These are phyloP conservation scores for Adansonia rubrostipa DNA, from an alignment of 441 rosid species.

Conservation along the genomic window DNA sequence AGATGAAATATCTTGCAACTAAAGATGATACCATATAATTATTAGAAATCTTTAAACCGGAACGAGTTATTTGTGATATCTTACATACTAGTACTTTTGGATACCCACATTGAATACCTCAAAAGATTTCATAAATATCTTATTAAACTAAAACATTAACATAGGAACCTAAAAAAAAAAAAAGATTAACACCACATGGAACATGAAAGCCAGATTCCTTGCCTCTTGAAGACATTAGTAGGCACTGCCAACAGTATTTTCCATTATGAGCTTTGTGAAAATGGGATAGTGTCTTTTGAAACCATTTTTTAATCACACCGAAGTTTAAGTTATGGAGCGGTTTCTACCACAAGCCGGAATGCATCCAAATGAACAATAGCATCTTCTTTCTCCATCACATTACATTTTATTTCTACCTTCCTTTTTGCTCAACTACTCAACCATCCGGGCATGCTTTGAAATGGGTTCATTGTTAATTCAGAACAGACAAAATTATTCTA, in stretches of 20 bases:
- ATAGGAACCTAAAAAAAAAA: background rate
- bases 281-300: background rate
- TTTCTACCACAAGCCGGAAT: background rate
- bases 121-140: background rate
- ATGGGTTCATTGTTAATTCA: constrained; percentile 11
- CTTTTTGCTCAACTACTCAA: background rate
- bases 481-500: background rate
- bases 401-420: constrained; percentile 15
- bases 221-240: background rate
- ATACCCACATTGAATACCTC: constrained; percentile 14
- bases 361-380: constrained; percentile 12
- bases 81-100: background rate
- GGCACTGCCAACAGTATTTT: background rate
- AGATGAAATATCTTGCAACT: background rate
- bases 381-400: background rate
- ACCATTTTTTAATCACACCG: background rate
- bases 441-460: background rate
- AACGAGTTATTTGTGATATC: constrained; percentile 8
- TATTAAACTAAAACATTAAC: background rate
- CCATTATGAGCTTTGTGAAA: background rate
- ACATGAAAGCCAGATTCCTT: background rate
- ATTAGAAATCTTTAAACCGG: background rate
- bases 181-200: background rate
- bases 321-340: background rate
- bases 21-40: constrained; percentile 1